Conservation (phyloP, 73 alveolate species). For the Uronychia setigera region DNA sequence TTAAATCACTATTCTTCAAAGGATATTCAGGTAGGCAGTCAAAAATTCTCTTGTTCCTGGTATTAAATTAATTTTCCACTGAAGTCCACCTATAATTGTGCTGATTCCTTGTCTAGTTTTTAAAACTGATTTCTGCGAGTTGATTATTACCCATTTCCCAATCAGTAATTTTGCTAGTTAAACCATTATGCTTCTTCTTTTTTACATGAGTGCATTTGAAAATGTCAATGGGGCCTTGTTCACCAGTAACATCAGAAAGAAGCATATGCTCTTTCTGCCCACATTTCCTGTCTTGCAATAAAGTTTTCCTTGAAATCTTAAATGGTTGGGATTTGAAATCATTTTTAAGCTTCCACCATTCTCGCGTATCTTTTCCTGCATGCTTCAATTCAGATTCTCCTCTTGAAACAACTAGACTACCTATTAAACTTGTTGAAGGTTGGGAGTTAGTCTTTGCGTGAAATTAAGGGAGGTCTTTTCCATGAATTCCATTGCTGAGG, state of each 20-base stretch:
- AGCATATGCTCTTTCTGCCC: not conserved
- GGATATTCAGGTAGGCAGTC: not conserved
- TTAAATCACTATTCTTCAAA: not conserved
- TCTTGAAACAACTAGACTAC: too few species aligned
- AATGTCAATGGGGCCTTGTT: not conserved
- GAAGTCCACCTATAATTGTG: not conserved
- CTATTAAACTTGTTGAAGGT: too few species aligned
- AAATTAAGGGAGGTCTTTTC: not conserved
- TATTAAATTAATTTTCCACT: not conserved
- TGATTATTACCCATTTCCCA: not conserved
- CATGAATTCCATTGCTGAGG: not conserved
- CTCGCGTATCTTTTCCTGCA: not conserved
- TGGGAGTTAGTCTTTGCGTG: not conserved
- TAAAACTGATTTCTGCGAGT: not conserved
- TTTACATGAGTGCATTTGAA: not conserved
- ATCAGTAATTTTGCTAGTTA: not conserved
- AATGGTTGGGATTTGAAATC: not conserved
- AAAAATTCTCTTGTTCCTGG: not conserved
- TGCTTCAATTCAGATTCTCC: not conserved
- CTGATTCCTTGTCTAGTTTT: not conserved
- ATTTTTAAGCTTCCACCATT: not conserved
- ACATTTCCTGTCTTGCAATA: not conserved
- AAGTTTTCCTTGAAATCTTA: not conserved
- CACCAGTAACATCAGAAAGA: not conserved
- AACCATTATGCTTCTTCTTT: not conserved